A percentile compares a stretch with the other conserved stretches of the same genome.
phyloP scores from a whole-genome alignment of 2,329 filamentous ascomycete genomes.

The Colletotrichum sp. region DNA sequence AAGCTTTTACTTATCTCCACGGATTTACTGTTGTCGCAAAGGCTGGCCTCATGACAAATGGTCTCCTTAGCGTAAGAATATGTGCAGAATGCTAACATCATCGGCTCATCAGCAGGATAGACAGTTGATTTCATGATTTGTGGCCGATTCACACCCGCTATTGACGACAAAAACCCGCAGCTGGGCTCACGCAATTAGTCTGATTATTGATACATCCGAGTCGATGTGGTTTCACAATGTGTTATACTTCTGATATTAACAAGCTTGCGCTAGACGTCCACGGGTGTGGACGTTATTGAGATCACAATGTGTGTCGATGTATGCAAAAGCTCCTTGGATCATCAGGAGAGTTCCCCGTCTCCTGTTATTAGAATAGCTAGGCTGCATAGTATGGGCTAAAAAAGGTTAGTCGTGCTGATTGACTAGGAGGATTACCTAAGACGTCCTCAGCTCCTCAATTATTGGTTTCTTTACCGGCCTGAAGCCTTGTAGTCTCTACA shows the following conservation, averaged over 20 bases:
- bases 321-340: neutral
- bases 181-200: neutral
- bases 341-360: too few species aligned
- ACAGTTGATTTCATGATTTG: neutral
- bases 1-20: neutral
- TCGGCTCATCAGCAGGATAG: neutral
- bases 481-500: too few species aligned
- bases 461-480: too few species aligned
- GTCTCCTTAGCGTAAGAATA: neutral
- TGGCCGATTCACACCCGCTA: neutral
- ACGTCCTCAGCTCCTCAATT: too few species aligned
- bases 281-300: neutral
- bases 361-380: accelerated
- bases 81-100: neutral
- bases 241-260: neutral
- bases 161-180: neutral
- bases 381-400: too few species aligned
- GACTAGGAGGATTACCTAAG: too few species aligned
- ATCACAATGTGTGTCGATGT: neutral
- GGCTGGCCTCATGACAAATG: neutral
- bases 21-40: neutral
- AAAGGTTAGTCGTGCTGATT: too few species aligned
- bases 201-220: neutral
- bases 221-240: accelerated
- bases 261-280: neutral